phyloP scores from a whole-genome alignment of 2,329 filamentous ascomycete species.

The Trichoderma sp. region DNA sequence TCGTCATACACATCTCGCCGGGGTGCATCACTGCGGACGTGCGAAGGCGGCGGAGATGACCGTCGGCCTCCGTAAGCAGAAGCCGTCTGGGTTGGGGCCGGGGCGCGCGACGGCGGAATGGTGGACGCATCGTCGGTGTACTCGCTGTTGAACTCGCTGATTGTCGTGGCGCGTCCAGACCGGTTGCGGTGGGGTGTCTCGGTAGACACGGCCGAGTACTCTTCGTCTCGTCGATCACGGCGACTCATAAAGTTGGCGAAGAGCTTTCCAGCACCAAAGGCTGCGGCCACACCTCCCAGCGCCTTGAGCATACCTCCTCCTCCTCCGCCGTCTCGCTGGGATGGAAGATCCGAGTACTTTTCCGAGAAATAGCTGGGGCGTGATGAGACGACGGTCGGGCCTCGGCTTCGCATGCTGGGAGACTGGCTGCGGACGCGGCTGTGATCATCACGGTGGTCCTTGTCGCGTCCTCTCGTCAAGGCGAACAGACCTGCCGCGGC shows the following conservation, averaged over 20 bases:
- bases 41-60: slow-evolving; percentile 51
- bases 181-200: slow-evolving; percentile 59
- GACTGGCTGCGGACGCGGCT: slow-evolving; percentile 48
- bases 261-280: slow-evolving; percentile 64
- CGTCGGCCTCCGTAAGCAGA: slow-evolving; percentile 51
- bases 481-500: slow-evolving; percentile 56
- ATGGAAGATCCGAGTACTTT: slow-evolving; percentile 59
- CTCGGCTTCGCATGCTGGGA: slow-evolving; percentile 43
- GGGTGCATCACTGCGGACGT: slow-evolving; percentile 43
- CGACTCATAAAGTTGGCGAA: slow-evolving; percentile 61
- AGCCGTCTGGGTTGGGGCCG: slow-evolving; percentile 49
- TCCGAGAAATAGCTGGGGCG: slow-evolving; percentile 64
- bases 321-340: slow-evolving; percentile 47
- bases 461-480: slow-evolving; percentile 49
- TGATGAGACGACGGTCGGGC: slow-evolving; percentile 56
- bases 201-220: slow-evolving; percentile 64
- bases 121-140: slow-evolving; percentile 48
- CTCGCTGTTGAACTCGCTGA: slow-evolving; percentile 58
- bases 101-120: slow-evolving; percentile 51
- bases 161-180: slow-evolving; percentile 43
- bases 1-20: slow-evolving; percentile 51
- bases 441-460: slow-evolving; percentile 44
- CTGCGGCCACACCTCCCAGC: slow-evolving; percentile 61
- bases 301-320: slow-evolving; percentile 59
- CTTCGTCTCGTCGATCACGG: slow-evolving; percentile 57